Conservation (phyloP, 768 basidiomycete species). For the Trametopsis cervina region DNA sequence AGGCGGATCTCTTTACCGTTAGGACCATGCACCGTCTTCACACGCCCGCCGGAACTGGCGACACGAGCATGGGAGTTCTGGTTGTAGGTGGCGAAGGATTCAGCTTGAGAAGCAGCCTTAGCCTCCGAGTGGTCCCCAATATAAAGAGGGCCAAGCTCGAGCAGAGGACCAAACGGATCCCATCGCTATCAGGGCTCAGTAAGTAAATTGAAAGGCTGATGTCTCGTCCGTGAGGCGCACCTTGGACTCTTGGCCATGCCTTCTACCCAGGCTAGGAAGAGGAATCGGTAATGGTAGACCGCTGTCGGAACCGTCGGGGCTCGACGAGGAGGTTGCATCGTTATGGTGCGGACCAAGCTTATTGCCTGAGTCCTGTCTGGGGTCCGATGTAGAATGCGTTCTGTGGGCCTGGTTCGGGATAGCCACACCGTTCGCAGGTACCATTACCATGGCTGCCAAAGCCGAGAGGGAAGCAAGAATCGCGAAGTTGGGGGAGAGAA, state of each 20-base stretch:
- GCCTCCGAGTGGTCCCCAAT: constrained; percentile 17
- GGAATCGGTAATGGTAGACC: not conserved
- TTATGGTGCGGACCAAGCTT: not conserved
- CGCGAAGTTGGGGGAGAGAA: constrained; percentile 40
- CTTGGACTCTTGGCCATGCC: not conserved
- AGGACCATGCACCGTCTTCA: constrained; percentile 12
- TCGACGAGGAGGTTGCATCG: not conserved
- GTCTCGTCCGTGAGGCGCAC: too few relatives aligned
- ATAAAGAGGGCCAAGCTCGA: constrained; percentile 15
- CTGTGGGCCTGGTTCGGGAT: constrained; percentile 18
- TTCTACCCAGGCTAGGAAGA: not conserved
- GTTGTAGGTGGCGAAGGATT: not conserved
- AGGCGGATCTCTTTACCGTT: constrained; percentile 12
- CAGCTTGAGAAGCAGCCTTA: not conserved
- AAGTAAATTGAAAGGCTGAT: too few relatives aligned
- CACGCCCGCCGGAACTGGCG: constrained; percentile 21
- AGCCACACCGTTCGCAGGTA: constrained; percentile 31
- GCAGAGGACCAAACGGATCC: constrained; percentile 13
- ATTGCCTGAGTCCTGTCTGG: not conserved
- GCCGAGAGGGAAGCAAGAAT: constrained; percentile 39
- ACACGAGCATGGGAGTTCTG: constrained; percentile 16
- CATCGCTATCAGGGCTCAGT: constrained; percentile 13
- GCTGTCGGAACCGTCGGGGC: not conserved
- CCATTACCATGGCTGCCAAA: constrained; percentile 35
- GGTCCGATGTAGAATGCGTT: not conserved